Evolutionary conservation across 106 monocot species (phyloP).

Genomic region (Allium fistulosum): DNA sequence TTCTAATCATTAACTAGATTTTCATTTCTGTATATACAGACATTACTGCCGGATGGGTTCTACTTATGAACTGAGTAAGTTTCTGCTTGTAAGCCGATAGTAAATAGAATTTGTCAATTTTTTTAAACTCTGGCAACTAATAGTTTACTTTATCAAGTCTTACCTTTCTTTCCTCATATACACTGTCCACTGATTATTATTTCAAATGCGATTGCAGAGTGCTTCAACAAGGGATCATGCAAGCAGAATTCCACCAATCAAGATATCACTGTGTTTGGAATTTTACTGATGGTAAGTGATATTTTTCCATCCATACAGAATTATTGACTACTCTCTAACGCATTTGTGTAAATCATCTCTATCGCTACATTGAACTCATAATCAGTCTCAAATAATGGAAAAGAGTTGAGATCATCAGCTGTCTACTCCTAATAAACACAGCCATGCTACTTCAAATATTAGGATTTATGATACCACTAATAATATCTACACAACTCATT

Average conservation of each 20-base stretch:
- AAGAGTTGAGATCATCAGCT: too few species aligned
- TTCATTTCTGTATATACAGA: conserved; percentile 19
- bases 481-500: too few species aligned
- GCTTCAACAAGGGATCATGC: conserved; percentile 73
- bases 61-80: conserved; percentile 35
- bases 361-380: too few species aligned
- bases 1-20: conserved; percentile 3
- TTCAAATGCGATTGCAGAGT: conserved; percentile 34
- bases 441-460: too few species aligned
- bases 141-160: too few species aligned
- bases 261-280: conserved; percentile 59
- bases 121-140: too few species aligned
- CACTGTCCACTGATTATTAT: conserved; percentile 1
- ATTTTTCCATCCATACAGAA: not conserved
- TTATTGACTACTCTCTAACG: too few species aligned
- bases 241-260: conserved; percentile 56
- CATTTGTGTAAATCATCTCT: too few species aligned
- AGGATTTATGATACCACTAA: too few species aligned
- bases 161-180: not conserved
- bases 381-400: too few species aligned
- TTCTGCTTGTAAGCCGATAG: not conserved
- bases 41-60: conserved; percentile 61
- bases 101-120: too few species aligned
- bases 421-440: too few species aligned
- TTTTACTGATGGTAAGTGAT: conserved; percentile 54